phyloP scores from a whole-genome alignment of 1,139 yeast species.

The Suhomyces atakaporum region DNA sequence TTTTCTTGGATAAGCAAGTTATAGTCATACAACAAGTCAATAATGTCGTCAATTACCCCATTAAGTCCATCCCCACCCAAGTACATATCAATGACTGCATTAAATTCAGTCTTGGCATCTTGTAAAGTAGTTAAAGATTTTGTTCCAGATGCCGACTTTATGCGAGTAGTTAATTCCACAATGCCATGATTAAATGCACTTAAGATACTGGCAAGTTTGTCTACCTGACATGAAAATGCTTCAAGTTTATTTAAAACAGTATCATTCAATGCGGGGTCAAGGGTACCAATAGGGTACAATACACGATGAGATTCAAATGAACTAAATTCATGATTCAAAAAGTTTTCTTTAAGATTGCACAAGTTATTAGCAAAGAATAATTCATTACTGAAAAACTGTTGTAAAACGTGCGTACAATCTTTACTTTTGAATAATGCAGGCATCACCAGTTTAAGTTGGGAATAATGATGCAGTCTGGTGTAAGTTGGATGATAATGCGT shows the following conservation, averaged over 20 bases:
- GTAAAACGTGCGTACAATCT: slow-evolving; percentile 10
- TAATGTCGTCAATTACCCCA: slow-evolving; percentile 16
- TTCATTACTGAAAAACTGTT: slow-evolving; percentile 19
- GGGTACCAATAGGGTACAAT: slow-evolving; percentile 10
- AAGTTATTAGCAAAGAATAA: slow-evolving; percentile 19
- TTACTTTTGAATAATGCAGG: slow-evolving; percentile 18
- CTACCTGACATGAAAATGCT: slow-evolving; percentile 7
- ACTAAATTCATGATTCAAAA: slow-evolving; percentile 15
- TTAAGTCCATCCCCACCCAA: slow-evolving; percentile 18
- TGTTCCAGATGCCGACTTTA: slow-evolving; percentile 3
- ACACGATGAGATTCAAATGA: slow-evolving; percentile 12
- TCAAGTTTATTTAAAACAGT: slow-evolving; percentile 8
- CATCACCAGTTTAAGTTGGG: slow-evolving; percentile 10
- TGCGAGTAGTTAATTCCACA: slow-evolving; percentile 6
- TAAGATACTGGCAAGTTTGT: slow-evolving; percentile 11
- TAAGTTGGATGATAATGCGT: slow-evolving; percentile 1
- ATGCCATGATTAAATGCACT: slow-evolving; percentile 15
- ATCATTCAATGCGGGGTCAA: slow-evolving; percentile 6
- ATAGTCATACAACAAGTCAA: slow-evolving; percentile 21
- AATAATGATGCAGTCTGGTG: slow-evolving; percentile 1
- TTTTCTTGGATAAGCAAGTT: slow-evolving; percentile 16
- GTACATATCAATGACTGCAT: slow-evolving; percentile 13
- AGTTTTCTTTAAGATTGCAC: slow-evolving; percentile 16
- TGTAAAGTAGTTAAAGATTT: slow-evolving; percentile 12
- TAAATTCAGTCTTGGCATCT: slow-evolving; percentile 13